A percentile compares a stretch with the other conserved stretches of the same genome.
Evolutionary conservation across 805 yeast species (phyloP).

Genomic region (Kuraishia cidri): DNA sequence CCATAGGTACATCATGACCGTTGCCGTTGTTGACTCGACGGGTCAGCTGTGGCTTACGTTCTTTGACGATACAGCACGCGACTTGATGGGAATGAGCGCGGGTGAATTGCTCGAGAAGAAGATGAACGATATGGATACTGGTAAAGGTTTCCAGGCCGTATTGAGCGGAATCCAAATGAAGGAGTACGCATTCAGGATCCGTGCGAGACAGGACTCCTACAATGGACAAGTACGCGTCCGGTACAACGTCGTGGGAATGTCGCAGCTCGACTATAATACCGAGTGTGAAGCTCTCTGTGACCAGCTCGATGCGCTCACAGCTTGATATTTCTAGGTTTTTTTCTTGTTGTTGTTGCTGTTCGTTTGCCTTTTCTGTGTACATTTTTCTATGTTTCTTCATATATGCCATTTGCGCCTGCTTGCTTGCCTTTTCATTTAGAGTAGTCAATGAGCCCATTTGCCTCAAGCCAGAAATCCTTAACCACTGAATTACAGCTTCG

Average conservation of each 20-base stretch:
- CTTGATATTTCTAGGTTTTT: conserved; percentile 8
- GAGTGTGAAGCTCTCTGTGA: conserved; percentile 54
- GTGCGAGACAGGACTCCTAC: conserved; percentile 79
- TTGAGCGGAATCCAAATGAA: conserved; percentile 38
- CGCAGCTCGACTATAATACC: conserved; percentile 41
- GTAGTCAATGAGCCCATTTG: conserved; percentile 45
- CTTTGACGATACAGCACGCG: conserved; percentile 78
- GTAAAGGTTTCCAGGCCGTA: conserved; percentile 36
- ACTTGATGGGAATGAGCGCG: conserved; percentile 56
- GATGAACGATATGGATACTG: conserved; percentile 26
- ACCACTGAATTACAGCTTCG: conserved; percentile 48
- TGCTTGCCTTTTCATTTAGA: conserved; percentile 4
- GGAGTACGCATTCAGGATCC: conserved; percentile 66
- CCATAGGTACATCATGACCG: conserved; percentile 73
- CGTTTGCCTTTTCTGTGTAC: background rate
- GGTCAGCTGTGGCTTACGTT: conserved; percentile 82
- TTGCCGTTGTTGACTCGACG: conserved; percentile 69
- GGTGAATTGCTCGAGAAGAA: conserved; percentile 40
- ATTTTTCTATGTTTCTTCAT: conserved; percentile 2
- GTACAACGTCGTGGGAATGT: conserved; percentile 52
- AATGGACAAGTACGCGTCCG: conserved; percentile 73
- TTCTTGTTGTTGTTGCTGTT: conserved; percentile 6
- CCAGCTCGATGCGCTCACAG: conserved; percentile 25
- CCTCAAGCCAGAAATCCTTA: conserved; percentile 56
- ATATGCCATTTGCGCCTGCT: conserved; percentile 1